Conservation (phyloP, 495 filamentous ascomycete genomes). For the Penicillium macrosclerotiorum region DNA sequence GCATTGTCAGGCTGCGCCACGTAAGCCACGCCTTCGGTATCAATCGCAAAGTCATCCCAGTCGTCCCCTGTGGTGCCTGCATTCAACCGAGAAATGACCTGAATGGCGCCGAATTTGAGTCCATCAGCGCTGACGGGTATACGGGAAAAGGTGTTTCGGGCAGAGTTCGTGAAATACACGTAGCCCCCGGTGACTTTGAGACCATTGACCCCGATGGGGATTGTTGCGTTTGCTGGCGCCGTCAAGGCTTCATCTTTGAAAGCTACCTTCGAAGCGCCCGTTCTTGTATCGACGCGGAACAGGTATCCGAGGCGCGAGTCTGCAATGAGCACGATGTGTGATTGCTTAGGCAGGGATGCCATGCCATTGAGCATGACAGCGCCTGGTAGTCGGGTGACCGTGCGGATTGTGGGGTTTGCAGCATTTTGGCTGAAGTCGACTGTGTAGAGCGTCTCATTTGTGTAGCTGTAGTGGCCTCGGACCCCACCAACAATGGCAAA, state of each 20-base stretch:
- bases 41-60: constrained; percentile 39
- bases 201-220: constrained; percentile 44
- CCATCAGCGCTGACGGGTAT: constrained; percentile 27
- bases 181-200: constrained; percentile 25
- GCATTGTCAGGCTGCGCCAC: constrained; percentile 22
- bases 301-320: constrained; percentile 42
- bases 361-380: constrained; percentile 43
- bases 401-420: constrained; percentile 15
- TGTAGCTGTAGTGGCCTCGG: constrained; percentile 27
- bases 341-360: constrained; percentile 19
- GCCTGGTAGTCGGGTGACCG: constrained; percentile 29
- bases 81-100: constrained; percentile 19
- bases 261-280: constrained; percentile 30
- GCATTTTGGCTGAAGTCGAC: constrained; percentile 30
- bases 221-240: constrained; percentile 6
- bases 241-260: constrained; percentile 22
- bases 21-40: constrained; percentile 24
- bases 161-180: constrained; percentile 46
- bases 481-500: constrained; percentile 38
- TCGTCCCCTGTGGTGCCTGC: not conserved
- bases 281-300: constrained; percentile 38
- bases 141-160: constrained; percentile 30
- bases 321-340: constrained; percentile 25
- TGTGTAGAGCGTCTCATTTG: constrained; percentile 27
- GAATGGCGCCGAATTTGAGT: constrained; percentile 12